Evolutionary conservation across 345 rosid genomes (phyloP).

Genomic region (Arabis hirsuta): DNA sequence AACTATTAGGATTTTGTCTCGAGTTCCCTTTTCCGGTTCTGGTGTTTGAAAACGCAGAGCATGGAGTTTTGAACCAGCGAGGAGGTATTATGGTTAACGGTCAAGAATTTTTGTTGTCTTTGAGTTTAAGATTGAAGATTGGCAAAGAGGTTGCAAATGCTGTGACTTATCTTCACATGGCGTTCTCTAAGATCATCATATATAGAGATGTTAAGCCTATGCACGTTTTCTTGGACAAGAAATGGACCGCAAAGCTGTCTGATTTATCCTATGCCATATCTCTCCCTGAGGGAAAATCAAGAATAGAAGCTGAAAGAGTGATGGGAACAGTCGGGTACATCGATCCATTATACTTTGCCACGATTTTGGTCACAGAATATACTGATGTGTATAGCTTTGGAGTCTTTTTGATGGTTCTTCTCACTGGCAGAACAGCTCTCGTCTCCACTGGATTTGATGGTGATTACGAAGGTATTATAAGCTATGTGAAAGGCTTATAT

Average conservation of each 20-base stretch:
- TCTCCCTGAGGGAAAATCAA: neutral
- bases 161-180: constrained; percentile 28
- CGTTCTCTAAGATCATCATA: constrained; percentile 18
- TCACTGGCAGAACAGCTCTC: constrained; percentile 1
- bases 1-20: constrained; percentile 32
- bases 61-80: constrained; percentile 18
- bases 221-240: constrained; percentile 31
- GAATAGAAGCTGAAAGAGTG: neutral
- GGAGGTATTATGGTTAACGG: constrained; percentile 20
- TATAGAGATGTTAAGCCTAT: constrained; percentile 21
- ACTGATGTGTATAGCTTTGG: constrained; percentile 34
- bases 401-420: constrained; percentile 4
- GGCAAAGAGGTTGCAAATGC: constrained; percentile 27
- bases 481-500: constrained; percentile 3
- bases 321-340: constrained; percentile 21
- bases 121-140: constrained; percentile 1
- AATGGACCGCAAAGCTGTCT: constrained; percentile 22
- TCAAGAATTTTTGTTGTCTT: neutral
- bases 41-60: constrained; percentile 19
- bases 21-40: constrained; percentile 34
- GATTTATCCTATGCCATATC: constrained; percentile 20
- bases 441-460: neutral
- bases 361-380: constrained; percentile 11
- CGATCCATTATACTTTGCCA: constrained; percentile 5
- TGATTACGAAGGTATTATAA: neutral